Evolutionary conservation across 495 filamentous ascomycete genomes (phyloP).

Genomic region (Neohortaea acidophila): DNA sequence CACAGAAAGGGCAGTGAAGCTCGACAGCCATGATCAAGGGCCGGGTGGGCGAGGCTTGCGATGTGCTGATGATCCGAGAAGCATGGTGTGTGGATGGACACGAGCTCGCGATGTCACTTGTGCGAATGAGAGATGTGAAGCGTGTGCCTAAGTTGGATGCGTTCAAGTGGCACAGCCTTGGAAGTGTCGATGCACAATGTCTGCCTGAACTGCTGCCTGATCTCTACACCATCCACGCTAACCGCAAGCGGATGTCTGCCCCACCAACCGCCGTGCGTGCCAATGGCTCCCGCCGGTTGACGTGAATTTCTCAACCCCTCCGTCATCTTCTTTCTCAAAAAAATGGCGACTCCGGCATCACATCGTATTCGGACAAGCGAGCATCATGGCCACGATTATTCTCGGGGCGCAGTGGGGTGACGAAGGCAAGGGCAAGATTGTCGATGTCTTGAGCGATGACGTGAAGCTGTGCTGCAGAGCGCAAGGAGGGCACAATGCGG

Average conservation of each 20-base stretch:
- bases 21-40: neutral
- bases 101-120: too few species aligned
- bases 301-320: too few species aligned
- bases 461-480: slow-evolving; percentile 45
- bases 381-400: slow-evolving; percentile 10
- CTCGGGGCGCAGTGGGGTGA: slow-evolving; percentile 18
- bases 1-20: slow-evolving; percentile 35
- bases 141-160: too few species aligned
- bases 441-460: slow-evolving; percentile 47
- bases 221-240: too few species aligned
- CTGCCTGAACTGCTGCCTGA: too few species aligned
- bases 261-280: too few species aligned
- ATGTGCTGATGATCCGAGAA: neutral
- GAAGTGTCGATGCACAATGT: too few species aligned
- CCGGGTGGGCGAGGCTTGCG: neutral
- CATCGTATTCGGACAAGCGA: neutral
- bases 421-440: slow-evolving; percentile 46
- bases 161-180: too few species aligned
- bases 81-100: neutral
- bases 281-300: neutral
- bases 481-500: slow-evolving; percentile 53
- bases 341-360: slow-evolving; percentile 6
- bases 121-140: too few species aligned
- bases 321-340: slow-evolving; percentile 1
- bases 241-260: too few species aligned